A percentile compares a stretch with the other conserved stretches of the same genome.
phyloP scores from a whole-genome alignment of 495 filamentous ascomycete genomes.

The Physcia stellaris region DNA sequence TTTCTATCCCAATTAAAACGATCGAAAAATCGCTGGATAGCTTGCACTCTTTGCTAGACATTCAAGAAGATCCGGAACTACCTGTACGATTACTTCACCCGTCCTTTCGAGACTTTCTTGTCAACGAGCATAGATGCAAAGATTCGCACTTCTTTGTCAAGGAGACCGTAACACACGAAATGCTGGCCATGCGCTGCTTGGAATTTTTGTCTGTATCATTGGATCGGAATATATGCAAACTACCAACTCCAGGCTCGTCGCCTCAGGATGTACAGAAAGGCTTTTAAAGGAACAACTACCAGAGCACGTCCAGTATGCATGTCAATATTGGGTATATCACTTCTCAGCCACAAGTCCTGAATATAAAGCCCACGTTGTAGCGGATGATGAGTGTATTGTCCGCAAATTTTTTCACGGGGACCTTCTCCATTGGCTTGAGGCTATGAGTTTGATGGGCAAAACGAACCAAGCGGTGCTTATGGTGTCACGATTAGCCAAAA shows the following conservation, averaged over 20 bases:
- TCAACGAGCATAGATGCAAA: neutral
- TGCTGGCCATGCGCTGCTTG: neutral
- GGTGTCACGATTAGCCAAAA: constrained; percentile 6
- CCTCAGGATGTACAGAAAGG: neutral
- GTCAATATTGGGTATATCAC: constrained; percentile 29
- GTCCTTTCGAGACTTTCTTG: constrained; percentile 8
- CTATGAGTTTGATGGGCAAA: constrained; percentile 15
- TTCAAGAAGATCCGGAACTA: constrained; percentile 1
- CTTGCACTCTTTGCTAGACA: constrained; percentile 9
- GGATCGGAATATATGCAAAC: constrained; percentile 14
- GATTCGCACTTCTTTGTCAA: constrained; percentile 15
- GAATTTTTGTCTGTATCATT: neutral
- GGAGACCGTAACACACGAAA: constrained; percentile 5
- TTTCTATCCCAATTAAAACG: neutral
- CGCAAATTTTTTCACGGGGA: constrained; percentile 18
- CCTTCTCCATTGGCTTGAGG: constrained; percentile 24
- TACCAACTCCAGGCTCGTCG: constrained; percentile 1
- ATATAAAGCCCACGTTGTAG: neutral
- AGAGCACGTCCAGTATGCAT: constrained; percentile 18
- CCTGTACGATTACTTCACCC: constrained; percentile 2
- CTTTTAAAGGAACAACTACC: constrained; percentile 10
- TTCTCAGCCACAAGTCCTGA: constrained; percentile 11
- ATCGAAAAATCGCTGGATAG: neutral
- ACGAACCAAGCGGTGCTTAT: neutral
- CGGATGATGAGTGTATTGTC: constrained; percentile 6